Base-by-base conservation (phyloP, 1,139 yeast genomes). In the Saccharomyces hybrid region DNA sequence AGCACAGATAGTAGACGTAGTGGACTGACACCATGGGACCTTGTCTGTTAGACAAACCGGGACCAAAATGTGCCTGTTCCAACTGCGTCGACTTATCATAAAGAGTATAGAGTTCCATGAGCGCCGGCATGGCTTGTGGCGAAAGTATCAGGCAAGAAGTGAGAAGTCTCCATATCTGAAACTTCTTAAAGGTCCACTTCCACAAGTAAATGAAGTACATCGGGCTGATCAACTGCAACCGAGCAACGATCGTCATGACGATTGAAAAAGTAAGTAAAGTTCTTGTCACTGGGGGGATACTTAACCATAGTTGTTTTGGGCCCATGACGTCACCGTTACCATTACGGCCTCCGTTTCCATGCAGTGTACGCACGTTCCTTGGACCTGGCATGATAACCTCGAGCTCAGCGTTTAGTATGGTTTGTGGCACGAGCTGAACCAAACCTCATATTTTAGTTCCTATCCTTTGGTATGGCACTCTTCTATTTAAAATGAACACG, bases 161-260 rank as follows among this genome's bases (percentile, higher is more conserved):
- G 48, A 62, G 52, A 12, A 63, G 48, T 44, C 71, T 60, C 71
- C 71, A 68, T 26, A 65, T 28, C 52, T 65, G 67, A 28, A 57
- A 56, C 49, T 57, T 51, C 38, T 38, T 47, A 21, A 60, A 52
- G 3, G 57, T 53, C 29, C 58, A 60, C 38, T 54, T 47, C 57
- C 64, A 58, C 21, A 59, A 59, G 42, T 54, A 63, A 5, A 52
- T 19, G 2, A 63, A 31, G 24, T 55, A 50, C 11, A 56, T 58
- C 24, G 21, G 38, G 12, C 27, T 46, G 24, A 54, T 52, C 34
- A 56, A 44, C 14, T 51, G 54, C 12, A 51, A 50, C 11, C 48
- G 24, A 8, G 19, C 38, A 0, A 51, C 7, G 4, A 52, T 31
- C 2, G 55, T 55, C 21, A 55, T 32, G 8, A 50, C 34, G 4